phyloP scores from a whole-genome alignment of 331 rosid species.

The Cydonia oblonga region DNA sequence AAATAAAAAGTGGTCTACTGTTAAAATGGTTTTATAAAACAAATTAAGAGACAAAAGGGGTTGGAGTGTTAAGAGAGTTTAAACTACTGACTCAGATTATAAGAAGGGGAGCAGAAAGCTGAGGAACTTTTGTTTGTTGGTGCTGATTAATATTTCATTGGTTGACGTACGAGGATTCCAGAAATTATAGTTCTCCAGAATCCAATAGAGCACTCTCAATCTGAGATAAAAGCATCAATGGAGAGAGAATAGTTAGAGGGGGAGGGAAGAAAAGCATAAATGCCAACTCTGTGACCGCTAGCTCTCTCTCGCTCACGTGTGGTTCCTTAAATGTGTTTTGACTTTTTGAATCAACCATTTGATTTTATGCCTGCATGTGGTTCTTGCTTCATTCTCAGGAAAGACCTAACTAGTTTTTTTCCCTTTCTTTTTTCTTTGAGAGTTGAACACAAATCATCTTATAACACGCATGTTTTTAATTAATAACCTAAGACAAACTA shows the following conservation, averaged over 20 bases:
- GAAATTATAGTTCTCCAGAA: slow-evolving; percentile 7
- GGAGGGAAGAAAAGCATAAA: background rate
- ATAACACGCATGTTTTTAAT: slow-evolving; percentile 8
- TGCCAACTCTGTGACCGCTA: slow-evolving; percentile 24
- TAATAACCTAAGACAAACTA: slow-evolving; percentile 10
- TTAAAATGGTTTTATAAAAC: slow-evolving; percentile 15
- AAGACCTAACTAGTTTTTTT: slow-evolving; percentile 6
- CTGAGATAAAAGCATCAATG: slow-evolving; percentile 1
- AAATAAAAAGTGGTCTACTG: slow-evolving; percentile 19
- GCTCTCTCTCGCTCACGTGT: slow-evolving; percentile 36
- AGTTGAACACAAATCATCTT: background rate
- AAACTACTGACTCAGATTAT: slow-evolving; percentile 1
- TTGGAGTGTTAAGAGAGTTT: background rate
- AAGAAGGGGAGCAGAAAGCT: background rate
- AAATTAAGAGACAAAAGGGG: background rate
- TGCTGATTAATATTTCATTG: slow-evolving; percentile 8
- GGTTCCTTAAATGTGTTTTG: slow-evolving; percentile 68
- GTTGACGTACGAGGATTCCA: slow-evolving; percentile 30
- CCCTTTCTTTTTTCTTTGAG: background rate
- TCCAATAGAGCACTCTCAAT: background rate
- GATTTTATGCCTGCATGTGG: slow-evolving; percentile 64
- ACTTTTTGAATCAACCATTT: slow-evolving; percentile 40
- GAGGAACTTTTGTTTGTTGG: slow-evolving; percentile 9
- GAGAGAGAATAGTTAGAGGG: slow-evolving; percentile 2
- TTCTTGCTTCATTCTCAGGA: slow-evolving; percentile 51